These are phyloP conservation scores for Neurospora sp. DNA, from an alignment of 2,329 filamentous ascomycete genomes.

Conservation along the genomic window DNA sequence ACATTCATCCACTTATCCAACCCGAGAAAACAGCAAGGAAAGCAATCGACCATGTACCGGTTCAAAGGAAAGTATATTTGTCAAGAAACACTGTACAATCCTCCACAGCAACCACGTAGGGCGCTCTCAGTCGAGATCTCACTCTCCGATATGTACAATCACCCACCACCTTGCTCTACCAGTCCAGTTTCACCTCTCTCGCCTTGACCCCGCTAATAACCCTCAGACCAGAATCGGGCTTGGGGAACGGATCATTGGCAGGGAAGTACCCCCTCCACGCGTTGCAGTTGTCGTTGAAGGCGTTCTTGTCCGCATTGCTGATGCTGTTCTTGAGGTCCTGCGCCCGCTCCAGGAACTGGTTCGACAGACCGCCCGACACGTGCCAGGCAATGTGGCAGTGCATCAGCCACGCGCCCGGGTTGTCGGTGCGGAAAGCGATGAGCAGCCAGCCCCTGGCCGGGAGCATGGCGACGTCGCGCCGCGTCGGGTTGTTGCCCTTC, in stretches of 20 bases:
- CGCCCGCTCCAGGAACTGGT: slow-evolving; percentile 38
- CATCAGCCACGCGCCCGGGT: slow-evolving; percentile 40
- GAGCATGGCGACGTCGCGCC: slow-evolving; percentile 38
- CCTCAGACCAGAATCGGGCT: slow-evolving; percentile 16
- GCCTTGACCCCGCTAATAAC: not conserved
- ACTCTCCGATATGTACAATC: not conserved
- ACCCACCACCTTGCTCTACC: not conserved
- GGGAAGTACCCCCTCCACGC: slow-evolving; percentile 17
- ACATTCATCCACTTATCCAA: not conserved
- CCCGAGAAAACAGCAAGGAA: not conserved
- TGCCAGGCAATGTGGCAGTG: slow-evolving; percentile 44
- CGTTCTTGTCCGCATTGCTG: slow-evolving; percentile 9
- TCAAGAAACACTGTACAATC: not conserved
- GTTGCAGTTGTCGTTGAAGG: slow-evolving; percentile 18
- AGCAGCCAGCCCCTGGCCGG: slow-evolving; percentile 35
- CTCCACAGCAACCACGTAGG: not conserved
- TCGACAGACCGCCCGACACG: slow-evolving; percentile 35
- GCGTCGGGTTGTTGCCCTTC: slow-evolving; percentile 31
- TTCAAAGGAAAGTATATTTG: not conserved
- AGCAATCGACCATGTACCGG: not conserved
- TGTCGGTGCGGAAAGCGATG: slow-evolving; percentile 38
- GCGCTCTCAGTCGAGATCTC: not conserved
- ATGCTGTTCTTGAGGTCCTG: slow-evolving; percentile 11
- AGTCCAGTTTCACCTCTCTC: not conserved
- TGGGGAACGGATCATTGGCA: slow-evolving; percentile 12